Percentiles rank a stretch among this genome's conserved stretches.
These are phyloP conservation scores for Caryopteris hybrid DNA, from an alignment of 305 asterid genomes.

Conservation along the genomic window DNA sequence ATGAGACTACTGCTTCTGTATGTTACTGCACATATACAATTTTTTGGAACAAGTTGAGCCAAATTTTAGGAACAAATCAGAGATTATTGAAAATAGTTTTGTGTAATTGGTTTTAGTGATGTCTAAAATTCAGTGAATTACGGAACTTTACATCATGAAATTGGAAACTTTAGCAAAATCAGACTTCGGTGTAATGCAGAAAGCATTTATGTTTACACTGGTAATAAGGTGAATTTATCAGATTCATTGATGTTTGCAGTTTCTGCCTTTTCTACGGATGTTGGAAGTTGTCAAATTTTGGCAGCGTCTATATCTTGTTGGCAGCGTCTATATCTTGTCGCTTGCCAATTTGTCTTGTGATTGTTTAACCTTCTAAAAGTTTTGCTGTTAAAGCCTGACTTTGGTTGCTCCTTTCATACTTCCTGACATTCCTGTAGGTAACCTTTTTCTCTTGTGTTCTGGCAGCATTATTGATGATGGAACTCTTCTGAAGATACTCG, in stretches of 20 bases:
- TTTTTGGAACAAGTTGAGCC: neutral
- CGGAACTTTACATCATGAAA: neutral
- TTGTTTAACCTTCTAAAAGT: neutral
- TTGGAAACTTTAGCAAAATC: neutral
- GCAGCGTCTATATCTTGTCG: neutral
- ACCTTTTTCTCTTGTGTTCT: constrained; percentile 12
- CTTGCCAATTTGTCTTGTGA: neutral
- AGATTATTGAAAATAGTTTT: neutral
- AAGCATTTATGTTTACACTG: neutral
- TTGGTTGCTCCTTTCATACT: neutral
- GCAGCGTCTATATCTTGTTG: neutral
- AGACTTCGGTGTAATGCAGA: neutral
- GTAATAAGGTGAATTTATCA: neutral
- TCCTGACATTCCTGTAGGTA: neutral
- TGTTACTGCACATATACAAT: neutral
- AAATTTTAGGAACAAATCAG: neutral
- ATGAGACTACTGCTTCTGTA: neutral
- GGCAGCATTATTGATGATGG: constrained; percentile 82
- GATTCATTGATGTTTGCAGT: neutral
- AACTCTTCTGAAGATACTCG: constrained; percentile 59
- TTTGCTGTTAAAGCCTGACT: neutral
- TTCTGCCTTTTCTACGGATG: neutral
- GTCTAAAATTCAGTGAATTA: neutral
- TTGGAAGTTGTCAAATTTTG: neutral
- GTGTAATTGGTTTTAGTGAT: neutral